Conservation (phyloP, 371 early-diverging fungal genomes). For the Mortierella polycephala region DNA sequence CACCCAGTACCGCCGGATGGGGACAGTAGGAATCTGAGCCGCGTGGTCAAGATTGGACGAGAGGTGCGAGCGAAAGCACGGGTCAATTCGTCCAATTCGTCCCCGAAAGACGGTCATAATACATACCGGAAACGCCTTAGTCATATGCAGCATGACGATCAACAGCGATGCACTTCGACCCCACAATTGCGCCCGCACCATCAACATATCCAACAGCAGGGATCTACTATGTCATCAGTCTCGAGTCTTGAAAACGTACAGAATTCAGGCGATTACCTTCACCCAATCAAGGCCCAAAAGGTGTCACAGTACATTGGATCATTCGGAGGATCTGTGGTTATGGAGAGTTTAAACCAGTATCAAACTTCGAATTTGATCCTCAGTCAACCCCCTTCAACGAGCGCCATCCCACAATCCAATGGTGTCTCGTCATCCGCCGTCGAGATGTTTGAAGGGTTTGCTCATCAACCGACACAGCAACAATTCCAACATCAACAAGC, state of each 20-base stretch:
- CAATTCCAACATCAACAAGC: constrained; percentile 10
- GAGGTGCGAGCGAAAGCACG: constrained; percentile 47
- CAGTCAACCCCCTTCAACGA: constrained; percentile 24
- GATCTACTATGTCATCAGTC: constrained; percentile 5
- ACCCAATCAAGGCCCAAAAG: no score
- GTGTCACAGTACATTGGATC: constrained; percentile 50
- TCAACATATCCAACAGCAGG: constrained; percentile 16
- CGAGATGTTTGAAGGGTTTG: no score
- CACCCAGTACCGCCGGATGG: constrained; percentile 2
- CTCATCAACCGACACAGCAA: no score
- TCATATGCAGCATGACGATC: constrained; percentile 35
- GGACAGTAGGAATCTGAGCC: constrained; percentile 28
- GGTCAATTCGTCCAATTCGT: no score
- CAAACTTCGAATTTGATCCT: constrained; percentile 46
- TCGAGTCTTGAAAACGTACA: constrained; percentile 3
- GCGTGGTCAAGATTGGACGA: constrained; percentile 49
- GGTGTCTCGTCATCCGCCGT: no score
- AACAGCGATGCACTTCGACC: no score
- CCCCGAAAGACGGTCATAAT: no score
- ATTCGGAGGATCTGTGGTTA: constrained; percentile 48
- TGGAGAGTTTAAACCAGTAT: constrained; percentile 51
- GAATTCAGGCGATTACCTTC: constrained; percentile 12
- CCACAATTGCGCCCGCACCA: constrained; percentile 4
- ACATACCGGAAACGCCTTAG: constrained; percentile 36
- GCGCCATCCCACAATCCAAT: background rate